A percentile compares a stretch with the other conserved stretches of the same genome.
Evolutionary conservation across 345 rosid genomes (phyloP).

Genomic region (Lumnitzera littorea): DNA sequence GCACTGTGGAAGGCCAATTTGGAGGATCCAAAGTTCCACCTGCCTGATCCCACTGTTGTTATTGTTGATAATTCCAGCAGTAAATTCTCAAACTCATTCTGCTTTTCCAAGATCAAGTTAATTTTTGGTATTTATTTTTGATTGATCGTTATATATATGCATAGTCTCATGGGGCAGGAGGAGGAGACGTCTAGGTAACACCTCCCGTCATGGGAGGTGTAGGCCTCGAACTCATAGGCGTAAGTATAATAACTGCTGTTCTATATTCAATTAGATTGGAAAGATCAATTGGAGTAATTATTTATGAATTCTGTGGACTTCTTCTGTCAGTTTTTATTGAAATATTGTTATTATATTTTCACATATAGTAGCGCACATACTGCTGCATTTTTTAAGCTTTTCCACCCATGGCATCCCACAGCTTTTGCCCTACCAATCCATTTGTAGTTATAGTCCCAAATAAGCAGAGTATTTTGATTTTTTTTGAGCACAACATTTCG

Average conservation of each 20-base stretch:
- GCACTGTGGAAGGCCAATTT: constrained; percentile 87
- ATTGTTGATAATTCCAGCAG: constrained; percentile 64
- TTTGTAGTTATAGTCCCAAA: too few relatives aligned
- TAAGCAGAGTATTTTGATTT: too few relatives aligned
- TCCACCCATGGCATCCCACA: too few relatives aligned
- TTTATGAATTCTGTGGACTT: too few relatives aligned
- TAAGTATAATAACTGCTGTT: constrained; percentile 43
- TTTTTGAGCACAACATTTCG: too few relatives aligned
- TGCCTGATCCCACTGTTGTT: constrained; percentile 67
- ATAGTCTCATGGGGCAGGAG: constrained; percentile 74
- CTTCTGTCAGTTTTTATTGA: too few relatives aligned
- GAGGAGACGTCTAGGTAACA: constrained; percentile 32
- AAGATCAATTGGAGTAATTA: too few relatives aligned
- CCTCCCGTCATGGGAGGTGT: constrained; percentile 44
- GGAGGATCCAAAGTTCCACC: constrained; percentile 68
- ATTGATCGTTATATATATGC: constrained; percentile 48
- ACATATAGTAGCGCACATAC: too few relatives aligned
- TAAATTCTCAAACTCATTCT: constrained; percentile 27
- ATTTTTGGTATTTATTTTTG: constrained; percentile 11
- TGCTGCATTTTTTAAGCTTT: too few relatives aligned
- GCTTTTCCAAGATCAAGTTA: constrained; percentile 12
- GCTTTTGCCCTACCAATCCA: too few relatives aligned
- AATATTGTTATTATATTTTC: too few relatives aligned
- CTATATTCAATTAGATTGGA: neutral
- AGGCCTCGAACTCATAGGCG: constrained; percentile 62